phyloP scores from a whole-genome alignment of 768 basidiomycete species.

The Tephrocybe sp. region DNA sequence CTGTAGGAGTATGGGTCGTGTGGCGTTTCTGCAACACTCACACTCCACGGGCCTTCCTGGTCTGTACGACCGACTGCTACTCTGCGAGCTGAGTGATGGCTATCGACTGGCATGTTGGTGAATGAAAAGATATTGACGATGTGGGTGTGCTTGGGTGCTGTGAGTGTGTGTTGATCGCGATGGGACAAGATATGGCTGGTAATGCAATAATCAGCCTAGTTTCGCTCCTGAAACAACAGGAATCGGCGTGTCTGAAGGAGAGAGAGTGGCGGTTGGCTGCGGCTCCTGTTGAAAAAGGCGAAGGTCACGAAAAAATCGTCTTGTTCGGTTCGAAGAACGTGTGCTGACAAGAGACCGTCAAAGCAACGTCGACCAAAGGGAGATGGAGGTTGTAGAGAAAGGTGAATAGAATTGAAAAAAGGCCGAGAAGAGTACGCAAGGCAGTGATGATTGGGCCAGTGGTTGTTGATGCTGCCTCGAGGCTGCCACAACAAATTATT shows the following conservation, averaged over 20 bases:
- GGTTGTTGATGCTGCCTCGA: conserved; percentile 21
- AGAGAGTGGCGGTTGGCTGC: conserved; percentile 23
- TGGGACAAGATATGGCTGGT: conserved; percentile 42
- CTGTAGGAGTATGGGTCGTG: conserved; percentile 71
- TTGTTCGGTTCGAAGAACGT: conserved; percentile 32
- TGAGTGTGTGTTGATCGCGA: conserved; percentile 27
- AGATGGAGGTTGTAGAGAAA: background rate
- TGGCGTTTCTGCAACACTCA: conserved; percentile 85
- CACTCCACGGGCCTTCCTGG: conserved; percentile 83
- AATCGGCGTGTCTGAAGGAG: conserved; percentile 43
- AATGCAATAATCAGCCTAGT: conserved; percentile 32
- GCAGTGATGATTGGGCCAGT: background rate
- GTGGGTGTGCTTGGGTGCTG: too few relatives aligned
- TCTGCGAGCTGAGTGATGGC: conserved; percentile 33
- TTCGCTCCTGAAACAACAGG: conserved; percentile 34
- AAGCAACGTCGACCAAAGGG: background rate
- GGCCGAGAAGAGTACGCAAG: conserved; percentile 14
- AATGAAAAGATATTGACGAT: conserved; percentile 17
- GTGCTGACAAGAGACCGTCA: conserved; percentile 3
- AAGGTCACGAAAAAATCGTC: conserved; percentile 41
- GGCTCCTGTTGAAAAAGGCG: conserved; percentile 30
- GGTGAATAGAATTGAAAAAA: conserved; percentile 10
- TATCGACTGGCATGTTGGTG: conserved; percentile 23
- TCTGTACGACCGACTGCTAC: conserved; percentile 58
- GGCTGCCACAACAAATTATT: conserved; percentile 21